A percentile compares a stretch with the other conserved stretches of the same genome.
These are phyloP conservation scores for Rubia balearica DNA, from an alignment of 305 asterid genomes.

Conservation along the genomic window DNA sequence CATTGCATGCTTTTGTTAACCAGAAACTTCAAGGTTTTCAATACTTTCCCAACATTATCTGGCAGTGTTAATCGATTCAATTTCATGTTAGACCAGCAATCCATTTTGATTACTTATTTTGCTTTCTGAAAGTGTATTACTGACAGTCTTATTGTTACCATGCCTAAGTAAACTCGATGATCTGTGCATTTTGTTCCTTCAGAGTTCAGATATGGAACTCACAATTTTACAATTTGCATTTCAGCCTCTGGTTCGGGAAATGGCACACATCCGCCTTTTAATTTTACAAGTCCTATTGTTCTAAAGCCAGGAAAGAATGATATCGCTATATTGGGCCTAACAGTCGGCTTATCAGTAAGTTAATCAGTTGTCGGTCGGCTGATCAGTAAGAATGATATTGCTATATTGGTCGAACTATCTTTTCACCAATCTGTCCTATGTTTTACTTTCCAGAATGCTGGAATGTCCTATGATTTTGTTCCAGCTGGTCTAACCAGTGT, in stretches of 20 bases:
- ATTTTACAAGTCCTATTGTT: conserved; percentile 43
- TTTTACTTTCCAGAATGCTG: conserved; percentile 60
- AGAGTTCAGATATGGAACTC: background rate
- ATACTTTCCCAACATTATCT: background rate
- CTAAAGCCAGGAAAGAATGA: conserved; percentile 71
- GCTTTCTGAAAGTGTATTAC: background rate
- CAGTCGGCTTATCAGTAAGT: conserved; percentile 79
- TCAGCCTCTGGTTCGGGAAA: conserved; percentile 79
- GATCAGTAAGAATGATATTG: background rate
- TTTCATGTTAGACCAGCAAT: background rate
- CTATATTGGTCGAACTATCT: background rate
- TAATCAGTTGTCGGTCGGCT: background rate
- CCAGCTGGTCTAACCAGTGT: conserved; percentile 85
- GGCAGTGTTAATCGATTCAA: background rate
- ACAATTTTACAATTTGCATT: conserved; percentile 20
- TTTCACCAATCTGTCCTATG: background rate
- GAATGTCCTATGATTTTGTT: conserved; percentile 75
- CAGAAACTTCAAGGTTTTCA: conserved; percentile 72
- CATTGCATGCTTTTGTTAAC: conserved; percentile 68
- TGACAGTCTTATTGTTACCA: background rate
- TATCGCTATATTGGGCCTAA: conserved; percentile 76
- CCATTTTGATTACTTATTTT: conserved; percentile 4
- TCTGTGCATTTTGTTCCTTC: conserved; percentile 4
- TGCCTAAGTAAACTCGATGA: background rate
- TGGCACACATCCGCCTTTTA: conserved; percentile 63